Base-by-base conservation (phyloP, 1,284 basidiomycete species). In the Trichosporon ovoides region DNA sequence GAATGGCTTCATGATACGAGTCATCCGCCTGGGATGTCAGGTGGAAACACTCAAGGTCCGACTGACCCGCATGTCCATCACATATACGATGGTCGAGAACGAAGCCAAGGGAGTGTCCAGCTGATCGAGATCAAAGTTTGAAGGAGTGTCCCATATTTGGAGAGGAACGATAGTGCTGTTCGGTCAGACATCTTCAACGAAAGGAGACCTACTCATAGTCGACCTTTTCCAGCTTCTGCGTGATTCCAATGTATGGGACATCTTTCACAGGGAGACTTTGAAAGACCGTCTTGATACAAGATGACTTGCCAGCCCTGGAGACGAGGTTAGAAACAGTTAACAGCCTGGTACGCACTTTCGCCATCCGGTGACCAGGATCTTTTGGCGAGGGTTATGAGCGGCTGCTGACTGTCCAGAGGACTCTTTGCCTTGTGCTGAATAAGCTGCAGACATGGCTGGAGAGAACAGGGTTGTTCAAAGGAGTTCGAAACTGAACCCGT, bases 101-200 rank as follows among this genome's bases (percentile, higher is more conserved):
- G 87, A 82, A 40, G 83, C 82, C 22, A 93, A 80, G 1, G 87
- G 83, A 2, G 82, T 83, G 18, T 86, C 87, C 12, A 92, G 81
- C 18, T 85, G 83, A 28, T 91, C 87, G 3, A 87, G 81, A 5
- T 89, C 86, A 55, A 86, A 84, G 58, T 87, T 89, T 28, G 90
- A 89, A 0, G 95, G 95, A 62, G 90, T 90, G 72, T 98, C 94
- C 91, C 92, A 97, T 71, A 98, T 85, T 73, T 97, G 89, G 22
- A 98, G 84, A 1, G 90, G 89, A 58, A 96, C 86, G 63, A 97
- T 87, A 37, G 91, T 88, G 75, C 93, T 95, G 71, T 12, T 58
- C 7, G 53, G 50, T 28, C 3, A 22, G 22, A 33, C 3, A 7
- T 10, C 7, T 33, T n/a, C 31, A 36, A 49, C 46, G 38, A 31